Evolutionary conservation across 768 basidiomycete species (phyloP).

Genomic region (Crassisporium funariophilum): DNA sequence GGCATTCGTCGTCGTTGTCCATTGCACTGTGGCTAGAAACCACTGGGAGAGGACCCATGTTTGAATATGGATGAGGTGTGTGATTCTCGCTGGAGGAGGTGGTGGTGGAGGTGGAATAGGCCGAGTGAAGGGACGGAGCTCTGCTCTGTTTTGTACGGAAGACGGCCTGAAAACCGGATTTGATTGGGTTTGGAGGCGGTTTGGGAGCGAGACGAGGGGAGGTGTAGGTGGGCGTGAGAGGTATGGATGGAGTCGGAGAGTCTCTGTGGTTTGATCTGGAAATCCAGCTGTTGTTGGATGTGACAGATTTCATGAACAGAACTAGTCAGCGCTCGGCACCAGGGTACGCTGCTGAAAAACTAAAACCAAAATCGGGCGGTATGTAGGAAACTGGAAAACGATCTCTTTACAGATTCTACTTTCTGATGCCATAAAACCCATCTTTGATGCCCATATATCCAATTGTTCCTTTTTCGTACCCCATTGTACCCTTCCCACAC

Average conservation of each 20-base stretch:
- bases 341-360: background rate
- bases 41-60: conserved; percentile 68
- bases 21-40: conserved; percentile 62
- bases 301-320: conserved; percentile 42
- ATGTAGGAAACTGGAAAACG: conserved; percentile 2
- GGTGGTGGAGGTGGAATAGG: conserved; percentile 47
- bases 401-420: background rate
- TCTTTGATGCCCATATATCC: background rate
- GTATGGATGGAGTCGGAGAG: conserved; percentile 31
- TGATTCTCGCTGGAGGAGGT: conserved; percentile 42
- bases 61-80: conserved; percentile 54
- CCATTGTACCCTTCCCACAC: conserved; percentile 9
- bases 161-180: conserved; percentile 43
- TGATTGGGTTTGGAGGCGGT: conserved; percentile 30
- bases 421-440: background rate
- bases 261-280: conserved; percentile 41
- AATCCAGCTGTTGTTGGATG: conserved; percentile 39
- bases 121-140: conserved; percentile 50
- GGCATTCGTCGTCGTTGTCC: conserved; percentile 90
- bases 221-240: conserved; percentile 49
- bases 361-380: background rate
- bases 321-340: background rate
- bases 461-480: conserved; percentile 15
- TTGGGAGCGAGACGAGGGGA: conserved; percentile 39
- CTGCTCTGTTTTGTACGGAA: conserved; percentile 51